A percentile compares a stretch with the other conserved stretches of the same genome.
These are phyloP conservation scores for Paecilomyces niveus DNA, from an alignment of 2,329 filamentous ascomycete genomes.

Conservation along the genomic window DNA sequence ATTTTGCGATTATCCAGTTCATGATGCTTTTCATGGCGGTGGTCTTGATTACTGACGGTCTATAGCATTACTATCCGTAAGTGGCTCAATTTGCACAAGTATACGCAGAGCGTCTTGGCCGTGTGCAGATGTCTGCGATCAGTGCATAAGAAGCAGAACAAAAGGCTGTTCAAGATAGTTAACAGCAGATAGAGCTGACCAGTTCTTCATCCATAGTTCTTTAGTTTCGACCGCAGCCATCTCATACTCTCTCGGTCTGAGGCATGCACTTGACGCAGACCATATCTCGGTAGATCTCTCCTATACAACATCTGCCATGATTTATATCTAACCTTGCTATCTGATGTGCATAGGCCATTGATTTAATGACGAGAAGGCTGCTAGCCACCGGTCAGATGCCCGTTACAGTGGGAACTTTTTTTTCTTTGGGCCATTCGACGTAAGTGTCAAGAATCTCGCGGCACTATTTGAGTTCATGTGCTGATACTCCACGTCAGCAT, in stretches of 20 bases:
- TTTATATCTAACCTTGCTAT: conserved; percentile 18
- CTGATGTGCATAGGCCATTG: conserved; percentile 60
- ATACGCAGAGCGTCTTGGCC: neutral
- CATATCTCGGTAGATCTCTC: conserved; percentile 56
- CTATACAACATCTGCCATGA: neutral
- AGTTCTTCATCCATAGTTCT: conserved; percentile 29
- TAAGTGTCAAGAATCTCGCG: conserved; percentile 15
- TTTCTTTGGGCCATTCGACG: conserved; percentile 88
- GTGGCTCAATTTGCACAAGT: conserved; percentile 8
- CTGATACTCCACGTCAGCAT: conserved; percentile 42
- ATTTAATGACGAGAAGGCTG: conserved; percentile 86
- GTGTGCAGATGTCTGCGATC: neutral
- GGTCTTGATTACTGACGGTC: conserved; percentile 6
- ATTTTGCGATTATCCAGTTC: neutral
- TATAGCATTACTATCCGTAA: conserved; percentile 31
- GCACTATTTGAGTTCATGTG: neutral
- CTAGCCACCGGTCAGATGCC: conserved; percentile 78
- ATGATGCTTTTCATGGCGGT: neutral
- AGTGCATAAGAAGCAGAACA: neutral
- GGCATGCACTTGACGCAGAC: conserved; percentile 96
- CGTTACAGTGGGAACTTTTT: conserved; percentile 89
- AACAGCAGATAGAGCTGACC: neutral
- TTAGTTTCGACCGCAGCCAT: conserved; percentile 76
- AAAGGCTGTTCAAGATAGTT: no score
- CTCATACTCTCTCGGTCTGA: conserved; percentile 79